Evolutionary conservation across 2,329 filamentous ascomycete species (phyloP).

Genomic region (Cladophialophora exuberans): DNA sequence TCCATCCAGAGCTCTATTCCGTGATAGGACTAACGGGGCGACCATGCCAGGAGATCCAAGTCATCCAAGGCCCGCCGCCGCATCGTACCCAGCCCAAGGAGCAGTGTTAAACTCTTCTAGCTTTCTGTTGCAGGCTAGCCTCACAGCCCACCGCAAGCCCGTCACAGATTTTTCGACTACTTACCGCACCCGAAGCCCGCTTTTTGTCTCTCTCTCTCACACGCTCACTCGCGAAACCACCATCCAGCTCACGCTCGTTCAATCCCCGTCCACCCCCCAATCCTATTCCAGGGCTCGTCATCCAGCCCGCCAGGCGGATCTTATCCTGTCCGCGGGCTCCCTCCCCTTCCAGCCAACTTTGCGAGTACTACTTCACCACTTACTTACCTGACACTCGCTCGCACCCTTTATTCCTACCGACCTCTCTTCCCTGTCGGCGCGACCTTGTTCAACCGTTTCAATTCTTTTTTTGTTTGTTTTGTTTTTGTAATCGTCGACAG

Average conservation of each 20-base stretch:
- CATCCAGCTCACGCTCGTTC: conserved; percentile 11
- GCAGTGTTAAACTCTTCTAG: neutral
- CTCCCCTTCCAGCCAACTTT: conserved; percentile 17
- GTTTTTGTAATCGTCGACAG: conserved; percentile 21
- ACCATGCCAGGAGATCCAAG: conserved; percentile 2
- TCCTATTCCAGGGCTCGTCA: conserved; percentile 25
- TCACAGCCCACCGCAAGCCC: conserved; percentile 13
- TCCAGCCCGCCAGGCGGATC: conserved; percentile 24
- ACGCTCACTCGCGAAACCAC: conserved; percentile 7
- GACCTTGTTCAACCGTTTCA: conserved; percentile 5
- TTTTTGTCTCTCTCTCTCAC: conserved; percentile 14
- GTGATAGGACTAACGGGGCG: conserved; percentile 1
- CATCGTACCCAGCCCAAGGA: conserved; percentile 9
- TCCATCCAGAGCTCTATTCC: conserved; percentile 9
- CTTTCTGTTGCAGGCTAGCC: conserved; percentile 4
- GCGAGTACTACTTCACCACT: conserved; percentile 21
- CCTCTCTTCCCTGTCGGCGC: conserved; percentile 12
- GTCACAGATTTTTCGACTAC: conserved; percentile 5
- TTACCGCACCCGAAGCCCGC: conserved; percentile 10
- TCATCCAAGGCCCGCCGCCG: conserved; percentile 13
- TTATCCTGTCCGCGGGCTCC: conserved; percentile 17
- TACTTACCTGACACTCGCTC: conserved; percentile 14
- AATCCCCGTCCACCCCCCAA: conserved; percentile 6
- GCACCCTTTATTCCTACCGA: conserved; percentile 13
- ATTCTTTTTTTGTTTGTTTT: conserved; percentile 7